Conservation (phyloP, 352 stramenopile genomes). For the Phytophthora chlamydospora region DNA sequence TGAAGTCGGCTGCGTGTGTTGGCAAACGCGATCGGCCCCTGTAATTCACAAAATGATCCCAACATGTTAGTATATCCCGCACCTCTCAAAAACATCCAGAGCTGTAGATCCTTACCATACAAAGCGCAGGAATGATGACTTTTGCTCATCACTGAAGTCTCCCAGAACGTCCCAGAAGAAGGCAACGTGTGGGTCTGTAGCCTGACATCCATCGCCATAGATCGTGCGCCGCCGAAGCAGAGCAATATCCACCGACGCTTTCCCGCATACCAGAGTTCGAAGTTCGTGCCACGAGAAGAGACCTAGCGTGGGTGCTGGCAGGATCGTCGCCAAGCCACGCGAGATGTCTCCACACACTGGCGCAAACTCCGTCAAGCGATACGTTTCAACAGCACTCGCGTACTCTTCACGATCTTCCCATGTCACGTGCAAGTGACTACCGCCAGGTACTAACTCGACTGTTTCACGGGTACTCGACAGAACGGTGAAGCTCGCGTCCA, state of each 20-base stretch:
- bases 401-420: conserved; percentile 92
- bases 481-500: conserved; percentile 91
- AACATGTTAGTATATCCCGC: conserved; percentile 14
- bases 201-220: conserved; percentile 90
- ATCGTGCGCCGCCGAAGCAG: conserved; percentile 88
- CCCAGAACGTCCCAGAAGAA: conserved; percentile 92
- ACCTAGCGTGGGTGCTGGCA: conserved; percentile 74
- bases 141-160: conserved; percentile 90
- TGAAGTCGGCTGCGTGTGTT: conserved; percentile 88
- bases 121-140: conserved; percentile 90
- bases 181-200: conserved; percentile 85
- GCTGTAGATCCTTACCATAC: conserved; percentile 63
- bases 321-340: conserved; percentile 86
- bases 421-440: conserved; percentile 80
- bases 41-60: conserved; percentile 10
- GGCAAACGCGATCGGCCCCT: conserved; percentile 90
- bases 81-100: neutral
- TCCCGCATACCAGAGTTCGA: conserved; percentile 90
- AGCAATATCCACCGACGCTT: conserved; percentile 87
- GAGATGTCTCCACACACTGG: conserved; percentile 73
- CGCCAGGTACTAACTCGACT: conserved; percentile 85
- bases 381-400: conserved; percentile 74
- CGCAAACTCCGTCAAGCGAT: conserved; percentile 84
- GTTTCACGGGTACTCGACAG: conserved; percentile 79
- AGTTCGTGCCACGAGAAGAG: conserved; percentile 92